A percentile compares a stretch with the other conserved stretches of the same genome.
Evolutionary conservation across 106 monocot species (phyloP).

Genomic region (Acanthochlamys bracteata): DNA sequence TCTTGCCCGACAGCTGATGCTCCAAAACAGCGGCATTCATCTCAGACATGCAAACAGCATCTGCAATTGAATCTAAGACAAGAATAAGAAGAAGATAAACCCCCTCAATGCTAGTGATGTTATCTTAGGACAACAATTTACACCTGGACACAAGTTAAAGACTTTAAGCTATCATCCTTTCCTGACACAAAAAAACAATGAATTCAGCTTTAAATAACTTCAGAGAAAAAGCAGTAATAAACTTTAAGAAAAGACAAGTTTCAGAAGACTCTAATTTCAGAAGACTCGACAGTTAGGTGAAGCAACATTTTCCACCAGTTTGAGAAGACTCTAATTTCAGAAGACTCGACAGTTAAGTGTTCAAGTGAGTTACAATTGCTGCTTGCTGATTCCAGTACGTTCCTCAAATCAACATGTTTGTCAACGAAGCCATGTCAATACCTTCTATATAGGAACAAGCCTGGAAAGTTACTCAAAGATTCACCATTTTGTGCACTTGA

Average conservation of each 20-base stretch:
- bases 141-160: constrained; percentile 39
- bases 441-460: not conserved
- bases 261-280: constrained; percentile 6
- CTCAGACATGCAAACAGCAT: no score
- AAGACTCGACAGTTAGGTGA: constrained; percentile 38
- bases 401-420: constrained; percentile 51
- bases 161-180: constrained; percentile 56
- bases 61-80: no score
- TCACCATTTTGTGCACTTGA: not conserved
- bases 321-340: constrained; percentile 5
- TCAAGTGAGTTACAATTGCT: constrained; percentile 50
- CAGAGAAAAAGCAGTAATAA: not conserved
- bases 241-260: not conserved
- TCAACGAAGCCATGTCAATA: constrained; percentile 11
- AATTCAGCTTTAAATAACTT: not conserved
- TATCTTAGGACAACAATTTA: constrained; percentile 49
- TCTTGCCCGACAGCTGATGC: no score
- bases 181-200: constrained; percentile 24
- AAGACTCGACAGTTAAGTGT: constrained; percentile 43
- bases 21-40: no score
- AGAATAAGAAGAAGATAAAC: no score
- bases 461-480: not conserved
- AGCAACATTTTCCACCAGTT: constrained; percentile 28
- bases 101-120: constrained; percentile 18
- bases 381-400: constrained; percentile 40